Evolutionary conservation across 768 basidiomycete genomes (phyloP).

Genomic region (Lactarius sanguifluus): DNA sequence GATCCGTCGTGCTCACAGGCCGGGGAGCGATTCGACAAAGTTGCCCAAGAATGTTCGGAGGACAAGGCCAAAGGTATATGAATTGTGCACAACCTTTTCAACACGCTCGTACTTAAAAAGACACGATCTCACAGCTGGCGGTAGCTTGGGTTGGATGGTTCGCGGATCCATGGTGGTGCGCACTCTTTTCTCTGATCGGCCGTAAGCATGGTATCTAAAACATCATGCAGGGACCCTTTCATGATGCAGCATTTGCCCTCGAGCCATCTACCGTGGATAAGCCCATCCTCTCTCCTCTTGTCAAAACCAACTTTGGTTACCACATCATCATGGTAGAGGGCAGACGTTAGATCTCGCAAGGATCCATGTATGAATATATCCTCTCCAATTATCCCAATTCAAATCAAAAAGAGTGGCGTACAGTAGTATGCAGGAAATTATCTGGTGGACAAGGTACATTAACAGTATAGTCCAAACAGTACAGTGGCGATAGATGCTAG

Average conservation of each 20-base stretch:
- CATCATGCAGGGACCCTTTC: conserved; percentile 58
- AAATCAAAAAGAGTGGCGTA: conserved; percentile 18
- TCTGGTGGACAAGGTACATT: conserved; percentile 27
- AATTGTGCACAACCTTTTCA: background rate
- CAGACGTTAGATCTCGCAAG: conserved; percentile 44
- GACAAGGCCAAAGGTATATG: conserved; percentile 81
- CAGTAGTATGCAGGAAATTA: conserved; percentile 27
- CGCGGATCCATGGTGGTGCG: conserved; percentile 82
- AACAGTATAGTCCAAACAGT: conserved; percentile 21
- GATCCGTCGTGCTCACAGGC: conserved; percentile 45
- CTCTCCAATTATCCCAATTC: conserved; percentile 1
- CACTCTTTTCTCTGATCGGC: conserved; percentile 8
- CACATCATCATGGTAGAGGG: conserved; percentile 94
- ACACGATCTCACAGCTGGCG: conserved; percentile 56
- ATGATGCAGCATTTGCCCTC: conserved; percentile 85
- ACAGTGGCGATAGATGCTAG: conserved; percentile 23
- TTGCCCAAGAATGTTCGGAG: conserved; percentile 87
- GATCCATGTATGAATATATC: conserved; percentile 6
- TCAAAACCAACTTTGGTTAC: conserved; percentile 84
- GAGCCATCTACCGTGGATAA: conserved; percentile 80
- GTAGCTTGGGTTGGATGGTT: conserved; percentile 84
- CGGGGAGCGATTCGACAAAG: conserved; percentile 82
- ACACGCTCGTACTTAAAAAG: background rate
- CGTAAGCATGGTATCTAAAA: background rate
- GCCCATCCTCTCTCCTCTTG: conserved; percentile 65